Conservation (phyloP, 352 stramenopile genomes). For the Pythium folliculosum region DNA sequence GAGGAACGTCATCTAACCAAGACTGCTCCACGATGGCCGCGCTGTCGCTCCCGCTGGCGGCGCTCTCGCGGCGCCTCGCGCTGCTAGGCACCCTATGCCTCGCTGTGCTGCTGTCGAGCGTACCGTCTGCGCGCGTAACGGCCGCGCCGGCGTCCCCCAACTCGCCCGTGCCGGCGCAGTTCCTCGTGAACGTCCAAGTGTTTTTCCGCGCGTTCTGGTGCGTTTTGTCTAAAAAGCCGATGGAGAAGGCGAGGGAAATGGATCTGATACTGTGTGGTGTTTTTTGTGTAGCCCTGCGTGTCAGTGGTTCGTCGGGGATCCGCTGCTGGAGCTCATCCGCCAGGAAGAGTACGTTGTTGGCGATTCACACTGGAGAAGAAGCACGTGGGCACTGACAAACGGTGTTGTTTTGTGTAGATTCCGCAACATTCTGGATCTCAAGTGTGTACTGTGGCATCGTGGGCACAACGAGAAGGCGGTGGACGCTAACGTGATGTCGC, state of each 20-base stretch:
- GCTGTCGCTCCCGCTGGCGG: background rate
- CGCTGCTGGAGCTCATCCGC: conserved; percentile 68
- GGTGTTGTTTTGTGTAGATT: conserved; percentile 37
- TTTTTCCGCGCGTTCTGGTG: conserved; percentile 82
- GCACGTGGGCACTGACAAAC: too few species aligned
- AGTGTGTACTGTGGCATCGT: conserved; percentile 32
- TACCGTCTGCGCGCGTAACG: conserved; percentile 3
- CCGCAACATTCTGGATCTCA: conserved; percentile 68
- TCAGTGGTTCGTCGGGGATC: conserved; percentile 78
- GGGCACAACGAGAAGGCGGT: too few species aligned
- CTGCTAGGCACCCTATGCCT: conserved; percentile 10
- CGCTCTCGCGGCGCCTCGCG: conserved; percentile 13
- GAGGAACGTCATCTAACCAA: too few species aligned
- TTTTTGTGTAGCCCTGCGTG: conserved; percentile 58
- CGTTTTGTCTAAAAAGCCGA: background rate
- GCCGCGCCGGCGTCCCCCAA: conserved; percentile 9
- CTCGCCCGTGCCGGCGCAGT: conserved; percentile 26
- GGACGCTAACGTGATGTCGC: background rate
- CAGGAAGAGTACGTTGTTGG: conserved; percentile 49
- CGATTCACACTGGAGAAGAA: too few species aligned
- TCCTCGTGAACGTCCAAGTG: conserved; percentile 53
- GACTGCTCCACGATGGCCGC: conserved; percentile 6
- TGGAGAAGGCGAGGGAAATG: too few species aligned
- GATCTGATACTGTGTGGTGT: background rate
- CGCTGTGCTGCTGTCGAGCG: background rate